A percentile compares a stretch with the other conserved stretches of the same genome.
Conservation (phyloP, 495 filamentous ascomycete species). For the Letharia columbiana region DNA sequence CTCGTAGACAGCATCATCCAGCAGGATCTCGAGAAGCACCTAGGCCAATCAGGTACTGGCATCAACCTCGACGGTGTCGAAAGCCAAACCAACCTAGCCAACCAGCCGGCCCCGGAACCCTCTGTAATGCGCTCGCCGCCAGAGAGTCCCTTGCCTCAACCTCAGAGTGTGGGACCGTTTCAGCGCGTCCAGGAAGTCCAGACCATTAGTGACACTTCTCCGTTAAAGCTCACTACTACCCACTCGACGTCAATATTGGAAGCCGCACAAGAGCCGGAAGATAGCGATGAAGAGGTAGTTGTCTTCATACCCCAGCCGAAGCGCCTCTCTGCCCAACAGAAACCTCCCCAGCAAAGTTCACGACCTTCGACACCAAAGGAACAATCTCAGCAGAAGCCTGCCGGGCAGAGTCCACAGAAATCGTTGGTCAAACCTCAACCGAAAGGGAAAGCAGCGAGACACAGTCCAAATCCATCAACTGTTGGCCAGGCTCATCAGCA, state of each 20-base stretch:
- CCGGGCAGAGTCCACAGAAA: slow-evolving; percentile 3
- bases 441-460: slow-evolving; percentile 26
- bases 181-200: background rate
- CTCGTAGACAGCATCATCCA: background rate
- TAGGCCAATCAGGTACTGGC: background rate
- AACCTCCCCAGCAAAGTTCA: slow-evolving; percentile 27
- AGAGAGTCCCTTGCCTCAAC: background rate
- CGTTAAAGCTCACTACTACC: background rate
- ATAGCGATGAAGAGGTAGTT: slow-evolving; percentile 51
- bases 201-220: background rate
- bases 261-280: slow-evolving; percentile 14
- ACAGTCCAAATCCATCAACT: slow-evolving; percentile 7
- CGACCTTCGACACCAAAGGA: slow-evolving; percentile 20
- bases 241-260: background rate
- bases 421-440: slow-evolving; percentile 11
- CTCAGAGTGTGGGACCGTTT: background rate
- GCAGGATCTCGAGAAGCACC: background rate
- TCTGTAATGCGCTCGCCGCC: background rate
- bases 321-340: slow-evolving; percentile 33
- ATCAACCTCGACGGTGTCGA: background rate
- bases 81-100: background rate
- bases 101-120: background rate
- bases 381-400: slow-evolving; percentile 16
- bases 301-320: slow-evolving; percentile 45
- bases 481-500: slow-evolving; percentile 12